Evolutionary conservation across 2,329 filamentous ascomycete genomes (phyloP).

Genomic region (Epichloe amarillans): DNA sequence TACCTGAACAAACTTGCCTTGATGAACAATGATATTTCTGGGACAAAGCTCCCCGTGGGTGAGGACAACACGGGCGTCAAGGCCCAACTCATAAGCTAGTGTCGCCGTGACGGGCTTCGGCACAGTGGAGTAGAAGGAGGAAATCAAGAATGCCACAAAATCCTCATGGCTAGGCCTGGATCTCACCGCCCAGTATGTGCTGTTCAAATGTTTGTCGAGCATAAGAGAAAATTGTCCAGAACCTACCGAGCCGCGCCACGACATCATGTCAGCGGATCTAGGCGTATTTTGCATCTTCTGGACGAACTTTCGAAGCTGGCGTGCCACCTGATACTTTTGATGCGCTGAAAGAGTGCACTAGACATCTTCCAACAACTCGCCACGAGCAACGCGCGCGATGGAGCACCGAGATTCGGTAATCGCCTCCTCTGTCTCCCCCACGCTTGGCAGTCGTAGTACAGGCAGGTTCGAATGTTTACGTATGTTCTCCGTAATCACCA

Average conservation of each 20-base stretch:
- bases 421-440: neutral
- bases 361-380: slow-evolving; percentile 16
- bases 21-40: slow-evolving; percentile 16
- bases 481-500: slow-evolving; percentile 8
- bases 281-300: slow-evolving; percentile 9
- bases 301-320: slow-evolving; percentile 16
- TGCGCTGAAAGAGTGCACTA: slow-evolving; percentile 13
- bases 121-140: slow-evolving; percentile 14
- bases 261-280: neutral
- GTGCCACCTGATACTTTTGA: slow-evolving; percentile 13
- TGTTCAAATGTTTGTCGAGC: slow-evolving; percentile 14
- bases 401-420: neutral
- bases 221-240: slow-evolving; percentile 12
- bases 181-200: slow-evolving; percentile 18
- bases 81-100: slow-evolving; percentile 10
- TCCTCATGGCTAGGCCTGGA: slow-evolving; percentile 6
- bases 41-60: slow-evolving; percentile 17
- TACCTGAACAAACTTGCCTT: slow-evolving; percentile 13
- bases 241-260: slow-evolving; percentile 10
- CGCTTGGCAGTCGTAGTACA: slow-evolving; percentile 7
- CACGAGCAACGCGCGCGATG: slow-evolving; percentile 7
- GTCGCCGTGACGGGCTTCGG: slow-evolving; percentile 12
- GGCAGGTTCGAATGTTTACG: slow-evolving; percentile 4
- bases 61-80: slow-evolving; percentile 9
- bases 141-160: slow-evolving; percentile 15